Base-by-base conservation (phyloP, 768 basidiomycete genomes). In the Agrocybe pediades region DNA sequence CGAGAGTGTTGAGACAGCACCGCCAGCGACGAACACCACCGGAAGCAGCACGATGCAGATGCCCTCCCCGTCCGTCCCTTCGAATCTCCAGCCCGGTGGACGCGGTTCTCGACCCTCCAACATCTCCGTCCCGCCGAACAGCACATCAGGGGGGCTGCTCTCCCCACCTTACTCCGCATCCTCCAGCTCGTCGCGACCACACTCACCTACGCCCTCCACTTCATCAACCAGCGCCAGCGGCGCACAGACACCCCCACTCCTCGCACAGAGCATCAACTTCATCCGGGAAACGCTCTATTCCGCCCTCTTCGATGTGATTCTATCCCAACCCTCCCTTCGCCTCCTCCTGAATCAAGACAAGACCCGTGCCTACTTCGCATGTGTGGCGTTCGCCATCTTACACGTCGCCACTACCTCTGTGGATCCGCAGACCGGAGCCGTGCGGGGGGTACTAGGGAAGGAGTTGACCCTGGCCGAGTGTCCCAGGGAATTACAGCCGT, bases 221-320 rank as follows among this genome's bases (percentile, higher is more conserved):
- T 64, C 47, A 26, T 57, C 29, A n/a, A n/a, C n/a, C n/a, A n/a
- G n/a, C n/a, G n/a, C n/a, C n/a, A n/a, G n/a, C 59, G 56, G 45
- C 56, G 64, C 40, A 33, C 69, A 16, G 73, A 66, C 74, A 0
- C 75, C 72, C 0, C 71, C 78, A 5, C 65, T 81, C 26, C 70
- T 82, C 21, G 60, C 76, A 0, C 73, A 76, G 3, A 86, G 84
- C 0, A 87, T 94, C 58, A 82, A 85, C 50, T 76, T 88, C 63
- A 93, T 95, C 54, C 87, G 92, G 23, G 91, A 95, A 68, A 92
- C 92, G 0, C 79, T 95, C 16, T 95, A 93, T 67, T 90, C 92
- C 0, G 82, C 89, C 2, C 76, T 94, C 2, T 90, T 79, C 0
- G 89, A 90, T 57, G 83, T 80, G 0, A 76, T 93, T 41, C 79